These are phyloP conservation scores for Beauveria australis DNA, from an alignment of 2,329 filamentous ascomycete genomes.

Conservation along the genomic window DNA sequence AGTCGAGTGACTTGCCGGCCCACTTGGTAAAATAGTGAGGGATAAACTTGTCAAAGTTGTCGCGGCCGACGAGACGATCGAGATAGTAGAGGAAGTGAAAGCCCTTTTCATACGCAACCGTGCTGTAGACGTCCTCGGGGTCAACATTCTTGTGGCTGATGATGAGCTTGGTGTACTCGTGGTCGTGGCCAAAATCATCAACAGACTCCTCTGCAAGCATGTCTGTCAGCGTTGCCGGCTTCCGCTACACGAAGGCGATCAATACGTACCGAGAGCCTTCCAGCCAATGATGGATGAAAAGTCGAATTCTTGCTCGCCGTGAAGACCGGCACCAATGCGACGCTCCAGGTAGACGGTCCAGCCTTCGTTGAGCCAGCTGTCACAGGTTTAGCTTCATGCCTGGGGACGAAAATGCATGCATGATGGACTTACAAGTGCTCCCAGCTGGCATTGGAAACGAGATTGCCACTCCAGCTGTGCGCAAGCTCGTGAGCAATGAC, in stretches of 20 bases:
- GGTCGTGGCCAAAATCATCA: slow-evolving; percentile 67
- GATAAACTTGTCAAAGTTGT: slow-evolving; percentile 93
- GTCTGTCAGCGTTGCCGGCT: slow-evolving; percentile 11
- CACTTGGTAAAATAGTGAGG: slow-evolving; percentile 87
- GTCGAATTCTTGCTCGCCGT: slow-evolving; percentile 79
- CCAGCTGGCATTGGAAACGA: slow-evolving; percentile 72
- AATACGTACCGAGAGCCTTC: slow-evolving; percentile 61
- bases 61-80: slow-evolving; percentile 73
- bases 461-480: slow-evolving; percentile 81
- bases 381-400: not conserved
- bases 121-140: slow-evolving; percentile 91
- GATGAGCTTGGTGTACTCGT: slow-evolving; percentile 89
- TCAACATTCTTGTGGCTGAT: slow-evolving; percentile 83
- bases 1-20: slow-evolving; percentile 80
- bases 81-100: slow-evolving; percentile 91
- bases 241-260: not conserved
- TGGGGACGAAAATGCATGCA: too few species aligned
- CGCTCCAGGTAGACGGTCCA: slow-evolving; percentile 96
- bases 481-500: slow-evolving; percentile 83
- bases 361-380: slow-evolving; percentile 63
- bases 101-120: slow-evolving; percentile 90
- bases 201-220: slow-evolving; percentile 59
- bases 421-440: slow-evolving; percentile 57
- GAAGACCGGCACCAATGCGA: slow-evolving; percentile 66
- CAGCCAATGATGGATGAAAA: slow-evolving; percentile 96